Base-by-base conservation (phyloP, 1,284 basidiomycete genomes). In the Fomitopsis betulina region DNA sequence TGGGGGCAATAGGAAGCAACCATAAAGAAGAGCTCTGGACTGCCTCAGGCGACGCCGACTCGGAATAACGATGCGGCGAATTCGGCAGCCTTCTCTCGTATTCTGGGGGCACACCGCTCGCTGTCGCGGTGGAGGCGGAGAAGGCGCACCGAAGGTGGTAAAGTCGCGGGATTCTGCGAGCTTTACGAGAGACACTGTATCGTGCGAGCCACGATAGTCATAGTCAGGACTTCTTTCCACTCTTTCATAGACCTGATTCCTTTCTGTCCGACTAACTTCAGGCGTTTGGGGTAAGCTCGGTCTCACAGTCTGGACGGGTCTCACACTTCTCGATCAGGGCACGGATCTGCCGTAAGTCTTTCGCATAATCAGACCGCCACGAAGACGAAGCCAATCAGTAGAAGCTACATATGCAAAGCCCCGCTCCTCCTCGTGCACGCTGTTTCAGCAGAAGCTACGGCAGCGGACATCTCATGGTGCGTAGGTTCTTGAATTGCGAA, bases 291-390 rank as follows among this genome's bases (percentile, higher is more conserved):
- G 49, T 51, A 35, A 51, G 49, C 35, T 51, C 49, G 49, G 49
- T 27, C n/a, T 37, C 17, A 17, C 32, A 37, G 30, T 27, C 49
- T 17, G 32, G 33, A 9, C 25, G 49, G 32, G 32, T 51, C 49
- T 51, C 49, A 33, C 49, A 51, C 49, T 51, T 32, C 47, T 51
- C 49, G 49, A 51, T 51, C 49, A 51, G 49, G 49, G 49, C 49
- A 51, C 30, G 49, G 17, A 51, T 35, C 49, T 51, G 49, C 49
- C 49, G 49, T 51, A 51, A 51, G 45, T 37, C 49, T 51, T 51
- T 30, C 33, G 33, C 49, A 51, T 37, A 51, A 51, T 35, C 49
- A 51, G 49, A 19, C 49, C 49, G 30, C 49, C 32, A 51, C 32
- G 49, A 51, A 51, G 49, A 19, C 33, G 49, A 51, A 51, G 49